Conservation (phyloP, 371 early-diverging fungal species). For the Mucor sp. region DNA sequence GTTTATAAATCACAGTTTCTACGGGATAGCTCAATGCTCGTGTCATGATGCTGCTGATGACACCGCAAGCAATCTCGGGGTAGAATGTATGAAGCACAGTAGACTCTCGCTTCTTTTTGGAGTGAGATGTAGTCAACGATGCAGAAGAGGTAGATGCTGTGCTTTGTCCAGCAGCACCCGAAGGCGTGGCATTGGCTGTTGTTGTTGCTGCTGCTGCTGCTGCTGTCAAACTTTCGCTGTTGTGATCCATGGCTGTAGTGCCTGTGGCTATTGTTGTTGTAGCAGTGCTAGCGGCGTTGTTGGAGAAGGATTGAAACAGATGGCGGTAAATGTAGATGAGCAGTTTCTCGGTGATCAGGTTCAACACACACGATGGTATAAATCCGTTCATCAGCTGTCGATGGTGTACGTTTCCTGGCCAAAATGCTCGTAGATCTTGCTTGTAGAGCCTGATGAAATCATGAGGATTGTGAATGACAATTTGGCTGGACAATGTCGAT, state of each 20-base stretch:
- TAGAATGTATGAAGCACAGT: conserved; percentile 56
- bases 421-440: conserved; percentile 45
- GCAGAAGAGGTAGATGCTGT: conserved; percentile 19
- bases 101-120: conserved; percentile 19
- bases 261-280: not conserved
- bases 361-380: conserved; percentile 55
- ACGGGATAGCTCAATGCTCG: conserved; percentile 55
- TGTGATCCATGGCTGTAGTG: not conserved
- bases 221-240: no score
- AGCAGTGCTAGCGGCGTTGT: conserved; percentile 1
- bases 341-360: conserved; percentile 50
- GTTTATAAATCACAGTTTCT: conserved; percentile 55
- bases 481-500: conserved; percentile 23
- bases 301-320: conserved; percentile 25
- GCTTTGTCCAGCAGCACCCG: not conserved
- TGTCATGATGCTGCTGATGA: conserved; percentile 55
- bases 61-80: conserved; percentile 61
- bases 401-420: conserved; percentile 6
- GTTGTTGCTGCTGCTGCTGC: no score
- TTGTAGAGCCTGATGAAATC: conserved; percentile 48
- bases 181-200: no score
- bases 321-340: conserved; percentile 52
- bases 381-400: conserved; percentile 45
- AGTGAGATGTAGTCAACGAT: not conserved
- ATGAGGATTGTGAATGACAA: conserved; percentile 29